Conservation (phyloP, 495 filamentous ascomycete species). For the Penicillium canescens region DNA sequence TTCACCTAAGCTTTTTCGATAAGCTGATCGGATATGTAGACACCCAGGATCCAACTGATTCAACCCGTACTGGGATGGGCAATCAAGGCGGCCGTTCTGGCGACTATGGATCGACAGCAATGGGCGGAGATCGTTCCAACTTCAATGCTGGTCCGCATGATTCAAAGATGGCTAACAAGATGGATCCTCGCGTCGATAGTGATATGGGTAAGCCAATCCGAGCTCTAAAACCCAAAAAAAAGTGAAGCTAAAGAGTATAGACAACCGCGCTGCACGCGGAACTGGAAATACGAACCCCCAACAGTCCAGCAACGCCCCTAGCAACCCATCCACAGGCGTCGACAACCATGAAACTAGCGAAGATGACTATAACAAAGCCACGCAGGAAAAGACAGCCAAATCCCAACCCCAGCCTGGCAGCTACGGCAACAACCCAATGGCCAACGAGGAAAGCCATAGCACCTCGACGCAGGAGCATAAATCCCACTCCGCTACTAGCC, state of each 20-base stretch:
- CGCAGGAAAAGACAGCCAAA: not conserved
- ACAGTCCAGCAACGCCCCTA: not conserved
- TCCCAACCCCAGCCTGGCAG: not conserved
- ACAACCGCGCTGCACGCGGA: conserved; percentile 1
- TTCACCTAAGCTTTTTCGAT: not conserved
- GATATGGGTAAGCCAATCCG: conserved; percentile 25
- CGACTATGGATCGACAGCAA: not conserved
- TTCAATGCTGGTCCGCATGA: conserved; percentile 34
- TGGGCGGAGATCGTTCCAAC: not conserved
- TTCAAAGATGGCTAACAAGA: conserved; percentile 44
- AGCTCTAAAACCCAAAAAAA: not conserved
- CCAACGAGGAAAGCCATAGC: conserved; percentile 4
- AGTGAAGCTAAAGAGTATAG: not conserved
- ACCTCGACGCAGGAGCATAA: conserved; percentile 18
- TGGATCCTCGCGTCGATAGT: conserved; percentile 53
- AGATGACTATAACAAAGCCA: conserved; percentile 7
- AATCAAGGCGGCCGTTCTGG: no score
- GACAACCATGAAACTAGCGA: conserved; percentile 5
- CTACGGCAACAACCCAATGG: not conserved
- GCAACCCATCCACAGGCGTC: not conserved
- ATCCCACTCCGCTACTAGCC: conserved; percentile 9
- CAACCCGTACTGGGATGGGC: not conserved
- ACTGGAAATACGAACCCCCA: not conserved
- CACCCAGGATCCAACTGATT: not conserved
- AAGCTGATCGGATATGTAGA: not conserved